Evolutionary conservation across 1,284 basidiomycete genomes (phyloP), one percentile per base, ranked within the genome.

Genomic region (Trichosporon ovoides): DNA sequence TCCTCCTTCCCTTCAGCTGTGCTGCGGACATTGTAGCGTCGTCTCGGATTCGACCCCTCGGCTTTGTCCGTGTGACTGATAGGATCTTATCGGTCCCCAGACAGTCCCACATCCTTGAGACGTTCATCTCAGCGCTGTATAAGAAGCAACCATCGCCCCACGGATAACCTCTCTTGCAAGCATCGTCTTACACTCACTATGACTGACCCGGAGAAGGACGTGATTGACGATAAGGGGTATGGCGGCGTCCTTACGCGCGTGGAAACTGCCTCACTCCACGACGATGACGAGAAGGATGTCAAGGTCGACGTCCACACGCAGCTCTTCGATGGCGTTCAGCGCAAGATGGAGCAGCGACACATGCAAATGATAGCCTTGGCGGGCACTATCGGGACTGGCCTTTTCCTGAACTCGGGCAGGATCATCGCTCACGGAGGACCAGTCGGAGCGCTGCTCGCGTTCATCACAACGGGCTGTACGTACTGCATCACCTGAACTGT

Each of bases 371-470:
- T 69, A 7, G 68, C 61, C 24, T 55, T 67, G 3, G 58, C 66
- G 0, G 71, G 70, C 11, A 70, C 71, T 1, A 62, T 75, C 43
- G 71, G 71, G 40, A 89, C 87, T 1, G 88, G 88, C 70, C 80
- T 90, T 19, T 92, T 93, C 80, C 80, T 92, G 40, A 88, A 88
- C 62, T 85, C 87, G 13, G 90, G 89, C 19, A 78, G 81, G 55
- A 76, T 78, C 10, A 69, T 82, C 18, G 66, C 73, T 13, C 67
- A 69, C 18, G 79, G 77, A 50, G 80, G 80, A 13, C 80, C 80
- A 2, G 67, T 75, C 16, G 78, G 78, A 49, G 72, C 78, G 0
- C 46, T 70, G 6, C 53, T 70, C 16, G 63, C 65, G 2, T 70
- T 60, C 43, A 36, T 48, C 22, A 48, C 43, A 6, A 48, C 43